Conservation (phyloP, 805 yeast species). For the Ogataea populi-albae region DNA sequence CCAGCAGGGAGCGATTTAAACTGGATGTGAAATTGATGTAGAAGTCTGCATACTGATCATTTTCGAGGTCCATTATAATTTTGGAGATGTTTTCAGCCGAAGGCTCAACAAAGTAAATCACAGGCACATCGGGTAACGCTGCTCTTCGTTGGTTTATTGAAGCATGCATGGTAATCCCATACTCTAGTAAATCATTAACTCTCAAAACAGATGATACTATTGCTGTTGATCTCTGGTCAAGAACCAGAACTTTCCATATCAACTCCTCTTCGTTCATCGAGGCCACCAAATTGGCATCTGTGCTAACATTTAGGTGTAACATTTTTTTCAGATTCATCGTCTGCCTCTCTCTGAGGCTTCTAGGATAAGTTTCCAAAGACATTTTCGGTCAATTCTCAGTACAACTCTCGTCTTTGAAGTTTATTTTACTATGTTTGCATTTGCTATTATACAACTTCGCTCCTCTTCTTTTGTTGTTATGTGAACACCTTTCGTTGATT, state of each 20-base stretch:
- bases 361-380: slow-evolving; percentile 19
- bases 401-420: too few species aligned
- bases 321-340: slow-evolving; percentile 62
- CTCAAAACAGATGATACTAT: slow-evolving; percentile 88
- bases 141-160: slow-evolving; percentile 68
- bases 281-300: slow-evolving; percentile 49
- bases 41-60: slow-evolving; percentile 72
- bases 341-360: slow-evolving; percentile 29
- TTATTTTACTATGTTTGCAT: too few species aligned
- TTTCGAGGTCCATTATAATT: slow-evolving; percentile 69
- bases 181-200: slow-evolving; percentile 83
- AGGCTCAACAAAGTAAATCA: slow-evolving; percentile 86
- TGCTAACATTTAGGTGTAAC: slow-evolving; percentile 81
- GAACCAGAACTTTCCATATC: slow-evolving; percentile 86
- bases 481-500: too few species aligned
- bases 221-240: slow-evolving; percentile 78
- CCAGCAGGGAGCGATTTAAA: slow-evolving; percentile 73
- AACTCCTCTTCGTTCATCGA: slow-evolving; percentile 62
- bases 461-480: too few species aligned
- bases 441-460: too few species aligned
- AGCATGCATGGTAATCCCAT: slow-evolving; percentile 91
- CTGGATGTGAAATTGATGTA: slow-evolving; percentile 86
- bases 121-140: slow-evolving; percentile 93
- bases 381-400: too few species aligned
- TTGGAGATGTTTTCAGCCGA: slow-evolving; percentile 67